These are phyloP conservation scores for Pythium oligandrum DNA, from an alignment of 352 stramenopile species.

Conservation along the genomic window DNA sequence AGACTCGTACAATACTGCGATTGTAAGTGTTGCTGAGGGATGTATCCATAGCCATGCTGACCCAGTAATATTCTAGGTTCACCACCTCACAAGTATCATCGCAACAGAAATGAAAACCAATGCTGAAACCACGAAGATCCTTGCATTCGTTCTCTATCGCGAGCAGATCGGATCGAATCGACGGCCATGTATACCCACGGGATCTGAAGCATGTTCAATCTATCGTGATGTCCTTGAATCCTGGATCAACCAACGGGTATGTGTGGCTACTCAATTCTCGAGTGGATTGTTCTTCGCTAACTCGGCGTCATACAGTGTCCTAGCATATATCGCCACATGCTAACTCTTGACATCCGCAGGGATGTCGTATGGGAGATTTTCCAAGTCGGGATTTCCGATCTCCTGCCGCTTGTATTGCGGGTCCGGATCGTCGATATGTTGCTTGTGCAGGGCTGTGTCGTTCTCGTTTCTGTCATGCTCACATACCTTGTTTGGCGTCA, in stretches of 20 bases:
- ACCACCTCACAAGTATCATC: conserved; percentile 24
- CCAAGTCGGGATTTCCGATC: conserved; percentile 25
- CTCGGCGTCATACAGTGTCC: conserved; percentile 3
- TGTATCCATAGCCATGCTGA: too few relatives aligned
- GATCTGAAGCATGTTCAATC: conserved; percentile 26
- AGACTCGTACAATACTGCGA: conserved; percentile 27
- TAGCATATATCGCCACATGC: conserved; percentile 35
- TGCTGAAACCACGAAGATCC: conserved; percentile 30
- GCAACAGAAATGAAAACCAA: conserved; percentile 31
- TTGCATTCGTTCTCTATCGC: conserved; percentile 48
- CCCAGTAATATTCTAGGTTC: conserved; percentile 8
- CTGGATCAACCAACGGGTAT: conserved; percentile 28
- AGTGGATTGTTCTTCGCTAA: background rate
- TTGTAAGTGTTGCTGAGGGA: conserved; percentile 12
- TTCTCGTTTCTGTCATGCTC: conserved; percentile 36
- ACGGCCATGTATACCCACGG: conserved; percentile 34
- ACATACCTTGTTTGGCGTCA: conserved; percentile 32
- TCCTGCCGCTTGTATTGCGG: conserved; percentile 30
- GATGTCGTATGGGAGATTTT: conserved; percentile 35
- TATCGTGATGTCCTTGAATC: conserved; percentile 40
- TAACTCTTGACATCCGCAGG: conserved; percentile 23
- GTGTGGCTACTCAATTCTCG: background rate
- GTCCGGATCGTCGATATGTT: conserved; percentile 44
- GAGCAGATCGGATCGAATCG: conserved; percentile 42
- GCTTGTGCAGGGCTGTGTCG: conserved; percentile 37